These are phyloP conservation scores for Lolium multiflorum DNA, from an alignment of 176 grass and related monocot species.

Conservation along the genomic window DNA sequence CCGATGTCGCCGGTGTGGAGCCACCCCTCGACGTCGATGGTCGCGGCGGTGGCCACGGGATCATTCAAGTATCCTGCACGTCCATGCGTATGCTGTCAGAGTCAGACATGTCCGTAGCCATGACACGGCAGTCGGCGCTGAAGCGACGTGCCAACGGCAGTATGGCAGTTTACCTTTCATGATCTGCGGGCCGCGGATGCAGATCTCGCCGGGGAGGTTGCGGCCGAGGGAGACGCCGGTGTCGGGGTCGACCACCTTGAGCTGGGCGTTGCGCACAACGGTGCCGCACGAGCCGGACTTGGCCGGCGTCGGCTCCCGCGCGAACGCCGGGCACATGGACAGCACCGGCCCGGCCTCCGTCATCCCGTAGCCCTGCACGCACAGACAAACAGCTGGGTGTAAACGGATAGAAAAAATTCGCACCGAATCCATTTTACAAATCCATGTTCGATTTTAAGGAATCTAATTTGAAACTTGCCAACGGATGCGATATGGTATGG, in stretches of 20 bases:
- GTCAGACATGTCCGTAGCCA: neutral
- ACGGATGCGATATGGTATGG: too few species aligned
- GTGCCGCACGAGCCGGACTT: conserved; percentile 88
- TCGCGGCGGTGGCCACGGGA: conserved; percentile 69
- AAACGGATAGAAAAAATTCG: too few species aligned
- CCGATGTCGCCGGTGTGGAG: conserved; percentile 94
- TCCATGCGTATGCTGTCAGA: too few species aligned
- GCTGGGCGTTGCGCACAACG: conserved; percentile 87
- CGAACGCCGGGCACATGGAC: conserved; percentile 91
- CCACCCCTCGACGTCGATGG: conserved; percentile 86
- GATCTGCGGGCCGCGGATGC: conserved; percentile 96
- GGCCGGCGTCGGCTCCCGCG: conserved; percentile 65
- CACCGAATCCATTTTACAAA: too few species aligned
- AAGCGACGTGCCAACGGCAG: too few species aligned
- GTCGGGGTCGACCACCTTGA: conserved; percentile 88
- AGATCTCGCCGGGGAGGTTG: conserved; percentile 88
- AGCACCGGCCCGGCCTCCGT: conserved; percentile 96
- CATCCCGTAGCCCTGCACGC: conserved; percentile 86
- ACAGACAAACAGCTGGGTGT: neutral
- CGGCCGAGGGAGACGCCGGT: conserved; percentile 70
- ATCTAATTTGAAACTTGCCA: too few species aligned
- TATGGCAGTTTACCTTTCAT: conserved; percentile 67
- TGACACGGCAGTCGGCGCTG: too few species aligned
- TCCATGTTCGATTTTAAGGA: too few species aligned
- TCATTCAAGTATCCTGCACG: conserved; percentile 80